A percentile compares a stretch with the other conserved stretches of the same genome.
Conservation (phyloP, 192 early-diverging fungal genomes). For the Coemansia sp. region DNA sequence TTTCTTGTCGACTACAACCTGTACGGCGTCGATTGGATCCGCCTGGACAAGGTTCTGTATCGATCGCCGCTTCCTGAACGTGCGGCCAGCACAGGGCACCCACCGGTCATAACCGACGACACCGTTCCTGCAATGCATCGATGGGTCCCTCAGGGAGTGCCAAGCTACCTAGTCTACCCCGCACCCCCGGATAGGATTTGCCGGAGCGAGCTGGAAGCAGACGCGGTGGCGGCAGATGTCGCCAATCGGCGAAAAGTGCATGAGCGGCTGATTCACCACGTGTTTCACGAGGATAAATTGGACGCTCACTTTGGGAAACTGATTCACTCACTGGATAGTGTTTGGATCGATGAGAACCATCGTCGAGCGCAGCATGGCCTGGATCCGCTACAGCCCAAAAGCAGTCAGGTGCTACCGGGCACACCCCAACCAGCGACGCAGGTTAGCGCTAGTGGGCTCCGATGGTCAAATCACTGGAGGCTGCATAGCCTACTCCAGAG, state of each 20-base stretch:
- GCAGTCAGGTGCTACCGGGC: slow-evolving; percentile 6
- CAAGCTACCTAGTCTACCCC: slow-evolving; percentile 35
- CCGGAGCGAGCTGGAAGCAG: slow-evolving; percentile 76
- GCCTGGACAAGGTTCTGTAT: slow-evolving; percentile 51
- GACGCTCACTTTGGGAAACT: slow-evolving; percentile 39
- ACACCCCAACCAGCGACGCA: background rate
- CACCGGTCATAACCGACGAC: slow-evolving; percentile 3
- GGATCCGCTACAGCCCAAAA: slow-evolving; percentile 9
- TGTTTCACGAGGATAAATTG: slow-evolving; percentile 30
- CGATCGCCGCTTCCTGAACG: slow-evolving; percentile 24
- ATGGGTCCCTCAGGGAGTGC: slow-evolving; percentile 35
- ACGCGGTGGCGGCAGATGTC: slow-evolving; percentile 61
- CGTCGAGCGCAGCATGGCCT: slow-evolving; percentile 40
- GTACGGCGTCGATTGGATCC: slow-evolving; percentile 81
- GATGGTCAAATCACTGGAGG: slow-evolving; percentile 45
- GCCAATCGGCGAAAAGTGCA: slow-evolving; percentile 57
- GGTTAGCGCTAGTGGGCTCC: slow-evolving; percentile 4
- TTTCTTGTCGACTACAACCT: slow-evolving; percentile 86
- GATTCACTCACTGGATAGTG: slow-evolving; percentile 58
- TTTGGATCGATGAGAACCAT: slow-evolving; percentile 66
- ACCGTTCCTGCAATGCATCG: slow-evolving; percentile 12
- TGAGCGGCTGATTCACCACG: slow-evolving; percentile 56
- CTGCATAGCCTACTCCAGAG: slow-evolving; percentile 41
- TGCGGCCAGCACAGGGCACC: background rate
- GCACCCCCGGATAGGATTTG: slow-evolving; percentile 53